Evolutionary conservation across 805 yeast genomes (phyloP), one percentile per base, ranked within the genome.

Genomic region (Candida nitratophila): DNA sequence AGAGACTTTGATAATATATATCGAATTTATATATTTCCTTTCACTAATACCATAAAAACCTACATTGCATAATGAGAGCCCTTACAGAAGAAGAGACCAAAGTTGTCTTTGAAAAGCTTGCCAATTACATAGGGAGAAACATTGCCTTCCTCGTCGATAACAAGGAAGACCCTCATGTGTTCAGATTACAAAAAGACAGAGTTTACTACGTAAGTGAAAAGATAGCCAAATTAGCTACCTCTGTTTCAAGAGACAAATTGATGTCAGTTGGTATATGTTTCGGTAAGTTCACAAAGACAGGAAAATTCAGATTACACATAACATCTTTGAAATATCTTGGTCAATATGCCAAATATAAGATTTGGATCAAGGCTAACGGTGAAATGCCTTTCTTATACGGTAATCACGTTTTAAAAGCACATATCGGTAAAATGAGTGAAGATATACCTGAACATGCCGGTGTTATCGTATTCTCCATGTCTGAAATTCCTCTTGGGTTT

Each of bases 381-480:
- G 99, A 93, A 66, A 93, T 93, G 99, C 98, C 99, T 14, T 93
- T 84, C 62, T 68, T 93, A 51, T 93, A 93, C 56, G 99, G 99
- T 32, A 93, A 93, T 69, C 96, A 93, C 63, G 91, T 91, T 24
- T 73, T 93, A 54, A 93, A 93, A 63, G 99, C 99, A 4, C 99
- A 93, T 61, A 75, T 93, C 45, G 99, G 99, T 31, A 83, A 89
- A 56, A 88, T 93, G 86, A 85, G 95, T 44, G 99, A 93, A 53
- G 98, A 93, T 60, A 86, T 93, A 44, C 98, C 98, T 27, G 98
- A 91, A 65, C 99, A 93, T 60, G 93, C 96, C 2, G 99, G 99
- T 59, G 90, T 93, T 20, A 75, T 93, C 52, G 83, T 93, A 15
- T 88, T 77, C 56, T 83, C 96, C 10, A 93, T 93, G 98, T 72